A percentile compares a stretch with the other conserved stretches of the same genome.
Evolutionary conservation across 352 stramenopile species (phyloP).

Genomic region (Phytophthora foliorum): DNA sequence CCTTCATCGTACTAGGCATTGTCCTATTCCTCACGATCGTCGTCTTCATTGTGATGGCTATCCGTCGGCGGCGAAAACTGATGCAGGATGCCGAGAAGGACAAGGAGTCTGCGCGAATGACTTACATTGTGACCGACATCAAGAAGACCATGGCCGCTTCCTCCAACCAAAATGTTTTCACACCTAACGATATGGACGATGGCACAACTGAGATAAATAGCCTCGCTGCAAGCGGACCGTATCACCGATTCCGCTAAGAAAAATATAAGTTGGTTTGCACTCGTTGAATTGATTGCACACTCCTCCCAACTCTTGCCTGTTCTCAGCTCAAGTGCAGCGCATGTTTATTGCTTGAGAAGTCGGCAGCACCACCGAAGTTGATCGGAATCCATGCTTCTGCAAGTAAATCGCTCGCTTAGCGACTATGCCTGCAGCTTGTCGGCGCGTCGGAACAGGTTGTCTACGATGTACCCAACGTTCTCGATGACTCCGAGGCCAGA

Average conservation of each 20-base stretch:
- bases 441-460: constrained; percentile 93
- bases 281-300: constrained; percentile 21
- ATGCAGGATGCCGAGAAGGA: constrained; percentile 49
- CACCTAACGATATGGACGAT: constrained; percentile 28
- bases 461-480: constrained; percentile 97
- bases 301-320: constrained; percentile 8
- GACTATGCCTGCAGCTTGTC: constrained; percentile 86
- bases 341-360: constrained; percentile 7
- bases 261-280: constrained; percentile 32
- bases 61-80: constrained; percentile 44
- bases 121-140: constrained; percentile 35
- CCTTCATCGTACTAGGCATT: constrained; percentile 30
- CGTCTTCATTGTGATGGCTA: constrained; percentile 52
- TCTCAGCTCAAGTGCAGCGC: constrained; percentile 1
- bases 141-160: constrained; percentile 33
- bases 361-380: constrained; percentile 1
- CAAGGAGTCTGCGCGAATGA: constrained; percentile 35
- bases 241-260: constrained; percentile 44
- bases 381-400: constrained; percentile 17
- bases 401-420: constrained; percentile 18
- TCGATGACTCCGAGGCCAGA: constrained; percentile 96
- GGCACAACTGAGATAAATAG: constrained; percentile 23
- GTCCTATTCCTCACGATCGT: constrained; percentile 50
- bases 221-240: constrained; percentile 28
- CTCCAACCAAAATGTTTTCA: constrained; percentile 27